These are phyloP conservation scores for Emmonsiellopsis sp. DNA, from an alignment of 2,329 filamentous ascomycete genomes.

Conservation along the genomic window DNA sequence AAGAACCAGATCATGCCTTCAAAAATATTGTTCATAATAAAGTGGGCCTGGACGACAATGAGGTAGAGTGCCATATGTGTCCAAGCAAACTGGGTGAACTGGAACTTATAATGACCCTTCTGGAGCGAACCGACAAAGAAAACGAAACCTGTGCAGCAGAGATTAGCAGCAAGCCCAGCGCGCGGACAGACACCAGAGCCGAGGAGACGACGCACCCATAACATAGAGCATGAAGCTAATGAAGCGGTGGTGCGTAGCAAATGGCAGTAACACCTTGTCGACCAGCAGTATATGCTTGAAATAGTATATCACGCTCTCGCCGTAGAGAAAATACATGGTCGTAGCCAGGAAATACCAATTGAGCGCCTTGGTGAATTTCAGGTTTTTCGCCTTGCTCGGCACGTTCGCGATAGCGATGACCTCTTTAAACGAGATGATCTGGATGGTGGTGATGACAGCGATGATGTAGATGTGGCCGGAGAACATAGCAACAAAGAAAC, in stretches of 20 bases:
- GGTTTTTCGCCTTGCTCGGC: slow-evolving; percentile 77
- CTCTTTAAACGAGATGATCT: slow-evolving; percentile 98
- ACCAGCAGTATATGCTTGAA: slow-evolving; percentile 98
- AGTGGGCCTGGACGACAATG: slow-evolving; percentile 95
- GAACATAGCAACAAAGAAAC: slow-evolving; percentile 87
- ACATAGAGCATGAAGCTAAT: slow-evolving; percentile 98
- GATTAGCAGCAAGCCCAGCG: neutral
- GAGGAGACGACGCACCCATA: slow-evolving; percentile 56
- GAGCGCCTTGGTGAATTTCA: slow-evolving; percentile 88
- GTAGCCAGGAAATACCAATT: slow-evolving; percentile 99
- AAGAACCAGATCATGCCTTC: slow-evolving; percentile 99
- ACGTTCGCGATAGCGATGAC: slow-evolving; percentile 97
- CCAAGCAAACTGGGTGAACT: slow-evolving; percentile 99
- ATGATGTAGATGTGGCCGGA: slow-evolving; percentile 97
- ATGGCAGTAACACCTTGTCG: slow-evolving; percentile 81
- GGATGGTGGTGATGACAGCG: slow-evolving; percentile 79
- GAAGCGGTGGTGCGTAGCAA: slow-evolving; percentile 95
- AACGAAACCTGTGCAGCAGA: slow-evolving; percentile 62
- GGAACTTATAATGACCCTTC: slow-evolving; percentile 93
- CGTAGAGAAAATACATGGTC: slow-evolving; percentile 98
- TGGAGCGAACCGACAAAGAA: slow-evolving; percentile 95
- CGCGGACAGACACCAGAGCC: neutral
- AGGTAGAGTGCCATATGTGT: slow-evolving; percentile 98
- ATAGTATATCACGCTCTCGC: slow-evolving; percentile 98
- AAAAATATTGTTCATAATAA: slow-evolving; percentile 99